These are phyloP conservation scores for Chlorencoelia australis DNA, from an alignment of 2,329 filamentous ascomycete genomes.

Conservation along the genomic window DNA sequence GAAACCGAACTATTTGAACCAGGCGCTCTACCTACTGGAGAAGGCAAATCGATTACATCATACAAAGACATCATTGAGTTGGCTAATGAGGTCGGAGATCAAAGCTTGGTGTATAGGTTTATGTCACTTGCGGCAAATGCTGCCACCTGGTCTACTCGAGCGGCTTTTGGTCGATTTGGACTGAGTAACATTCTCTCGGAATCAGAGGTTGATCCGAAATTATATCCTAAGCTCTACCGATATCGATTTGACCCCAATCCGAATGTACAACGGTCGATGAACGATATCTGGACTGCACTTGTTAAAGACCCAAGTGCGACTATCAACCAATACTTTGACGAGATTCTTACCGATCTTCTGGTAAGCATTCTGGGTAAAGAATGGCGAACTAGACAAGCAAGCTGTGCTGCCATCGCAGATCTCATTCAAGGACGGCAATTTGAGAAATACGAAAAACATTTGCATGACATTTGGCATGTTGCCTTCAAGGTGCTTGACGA, in stretches of 20 bases:
- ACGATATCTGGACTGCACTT: slow-evolving; percentile 93
- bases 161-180: slow-evolving; percentile 89
- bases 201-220: slow-evolving; percentile 77
- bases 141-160: slow-evolving; percentile 93
- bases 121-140: slow-evolving; percentile 97
- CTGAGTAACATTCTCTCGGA: slow-evolving; percentile 87
- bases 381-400: slow-evolving; percentile 88
- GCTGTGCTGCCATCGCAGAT: slow-evolving; percentile 81
- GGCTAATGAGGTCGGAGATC: slow-evolving; percentile 93
- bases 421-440: slow-evolving; percentile 73
- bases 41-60: slow-evolving; percentile 66
- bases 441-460: slow-evolving; percentile 70
- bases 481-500: slow-evolving; percentile 91
- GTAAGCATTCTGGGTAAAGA: slow-evolving; percentile 81
- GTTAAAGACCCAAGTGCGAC: slow-evolving; percentile 76
- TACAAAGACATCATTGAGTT: slow-evolving; percentile 96
- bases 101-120: slow-evolving; percentile 93
- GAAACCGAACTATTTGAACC: slow-evolving; percentile 63
- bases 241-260: slow-evolving; percentile 93
- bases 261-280: slow-evolving; percentile 91
- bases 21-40: slow-evolving; percentile 11
- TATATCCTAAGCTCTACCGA: slow-evolving; percentile 89
- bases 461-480: slow-evolving; percentile 74
- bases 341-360: slow-evolving; percentile 79
- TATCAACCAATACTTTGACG: slow-evolving; percentile 73